Evolutionary conservation across 2,329 filamentous ascomycete genomes (phyloP), one percentile per base, ranked within the genome.

Genomic region (Dendrostoma leiphaemia): DNA sequence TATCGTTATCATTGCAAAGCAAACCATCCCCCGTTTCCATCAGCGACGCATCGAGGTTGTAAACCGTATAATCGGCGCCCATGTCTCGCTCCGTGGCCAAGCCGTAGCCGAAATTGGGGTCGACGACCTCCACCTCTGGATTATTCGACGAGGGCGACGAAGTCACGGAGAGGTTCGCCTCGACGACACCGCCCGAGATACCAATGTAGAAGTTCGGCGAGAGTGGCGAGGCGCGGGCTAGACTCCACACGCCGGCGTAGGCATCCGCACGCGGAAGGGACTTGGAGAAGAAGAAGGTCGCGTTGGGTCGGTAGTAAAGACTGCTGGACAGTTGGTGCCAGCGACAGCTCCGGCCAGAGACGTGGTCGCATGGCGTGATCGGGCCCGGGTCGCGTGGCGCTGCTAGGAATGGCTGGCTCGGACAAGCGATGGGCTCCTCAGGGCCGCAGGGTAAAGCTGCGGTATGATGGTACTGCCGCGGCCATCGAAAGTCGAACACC

Each of bases 401-500:
- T 2, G 63, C 64, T 32, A 62, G 15, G 46, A 69, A 69, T 1
- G 65, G 64, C 56, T 68, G 64, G 15, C 61, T 64, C 1, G 72
- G 70, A 12, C n/a, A 38, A 29, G 69, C 73, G 55, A 62, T 69
- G 0, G 78, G 77, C 6, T 53, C 54, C 4, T 63, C 57, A 6
- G 50, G 55, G 6, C 71, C 69, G 61, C 80, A 83, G 0, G 77
- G 70, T 10, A 81, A 67, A 4, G 71, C 74, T 3, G 72, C 67
- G 3, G 76, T 77, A 65, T 82, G 74, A 51, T 74, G 66, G 59
- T 83, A 83, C 3, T 66, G 59, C 58, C 67, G 76, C 0, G 73
- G 64, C 67, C 75, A 78, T 10, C 80, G 78, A 51, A 80, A 79
- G 68, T 83, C 80, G 55, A 82, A 83, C 29, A 82, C 64, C 49